Evolutionary conservation across 768 basidiomycete genomes (phyloP).

Genomic region (Podaxis mareebaensis): DNA sequence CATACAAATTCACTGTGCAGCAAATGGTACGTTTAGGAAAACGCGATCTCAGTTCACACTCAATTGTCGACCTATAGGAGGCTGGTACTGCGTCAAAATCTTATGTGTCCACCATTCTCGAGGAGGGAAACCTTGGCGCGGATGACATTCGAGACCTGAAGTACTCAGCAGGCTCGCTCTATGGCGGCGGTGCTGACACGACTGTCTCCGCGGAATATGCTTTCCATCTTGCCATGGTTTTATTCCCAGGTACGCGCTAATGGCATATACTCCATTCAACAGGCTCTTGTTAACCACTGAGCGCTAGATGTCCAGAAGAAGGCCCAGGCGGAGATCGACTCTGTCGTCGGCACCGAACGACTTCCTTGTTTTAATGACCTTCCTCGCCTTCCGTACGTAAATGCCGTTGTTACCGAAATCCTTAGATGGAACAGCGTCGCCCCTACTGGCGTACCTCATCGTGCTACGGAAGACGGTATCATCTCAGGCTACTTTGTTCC

Average conservation of each 20-base stretch:
- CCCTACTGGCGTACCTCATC: conserved; percentile 47
- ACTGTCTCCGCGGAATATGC: conserved; percentile 46
- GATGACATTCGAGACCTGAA: conserved; percentile 41
- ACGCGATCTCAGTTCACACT: not conserved
- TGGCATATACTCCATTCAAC: not conserved
- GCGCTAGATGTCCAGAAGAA: conserved; percentile 46
- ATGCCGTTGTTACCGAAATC: conserved; percentile 45
- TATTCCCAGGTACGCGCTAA: conserved; percentile 30
- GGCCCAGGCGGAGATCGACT: conserved; percentile 54
- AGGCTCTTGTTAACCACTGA: conserved; percentile 13
- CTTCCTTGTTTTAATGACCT: conserved; percentile 42
- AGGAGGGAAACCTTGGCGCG: conserved; percentile 32
- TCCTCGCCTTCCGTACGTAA: conserved; percentile 48
- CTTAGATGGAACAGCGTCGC: conserved; percentile 50
- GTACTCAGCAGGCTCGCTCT: conserved; percentile 43
- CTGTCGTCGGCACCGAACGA: conserved; percentile 37
- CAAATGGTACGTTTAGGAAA: conserved; percentile 42
- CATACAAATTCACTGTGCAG: conserved; percentile 43
- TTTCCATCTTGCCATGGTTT: conserved; percentile 50
- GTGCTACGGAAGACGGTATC: conserved; percentile 43
- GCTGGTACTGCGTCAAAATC: conserved; percentile 42
- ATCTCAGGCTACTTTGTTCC: conserved; percentile 47
- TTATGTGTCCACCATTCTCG: conserved; percentile 43
- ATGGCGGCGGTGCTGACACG: conserved; percentile 50
- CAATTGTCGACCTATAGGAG: conserved; percentile 28